Base-by-base conservation (phyloP, 805 yeast species). In the Wickerhamomyces hampshirensis region DNA sequence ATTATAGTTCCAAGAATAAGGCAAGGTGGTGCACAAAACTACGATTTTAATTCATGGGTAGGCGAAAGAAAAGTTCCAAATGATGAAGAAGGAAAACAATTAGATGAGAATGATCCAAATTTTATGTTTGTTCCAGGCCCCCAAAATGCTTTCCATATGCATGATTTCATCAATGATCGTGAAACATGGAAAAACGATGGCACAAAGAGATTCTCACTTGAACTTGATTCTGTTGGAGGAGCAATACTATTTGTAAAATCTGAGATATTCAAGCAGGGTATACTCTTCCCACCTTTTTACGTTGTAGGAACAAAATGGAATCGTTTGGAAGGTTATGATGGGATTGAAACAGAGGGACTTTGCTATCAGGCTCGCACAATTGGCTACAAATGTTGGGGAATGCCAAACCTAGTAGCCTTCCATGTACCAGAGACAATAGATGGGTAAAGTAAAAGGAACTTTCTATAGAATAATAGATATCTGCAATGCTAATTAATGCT, bases 271-370 rank as follows among this genome's bases (percentile, higher is more conserved):
- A 63, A 64, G 40, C 73, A 68, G 38, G 77, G 77, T 18, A 58
- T 63, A 4, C 53, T 60, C 18, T 71, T 70, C 48, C 73, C 77
- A 4, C 63, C 74, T 0, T 60, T 58, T 33, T 69, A 69, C 39
- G 51, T 63, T 1, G 58, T 71, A 10, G 77, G 77, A 1, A 57
- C 68, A 3, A 46, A 43, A 13, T 71, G 76, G 76, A 58, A 53
- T 1, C 46, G 72, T 35, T 35, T 42, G 2, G 77, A 70, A 48
- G 77, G 77, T 1, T 72, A 62, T 39, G 77, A 72, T 49, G 77
- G 77, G 4, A 68, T 71, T 24, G 77, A 72, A 47, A 71, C 77
- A 4, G 77, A 72, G 50, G 77, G 78, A 1, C 34, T 72, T 11
- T 72, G 78, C 38, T 72, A 69, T 40, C 53, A 62, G 33, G 76